phyloP scores from a whole-genome alignment of 805 yeast genomes.

The Candida alai region DNA sequence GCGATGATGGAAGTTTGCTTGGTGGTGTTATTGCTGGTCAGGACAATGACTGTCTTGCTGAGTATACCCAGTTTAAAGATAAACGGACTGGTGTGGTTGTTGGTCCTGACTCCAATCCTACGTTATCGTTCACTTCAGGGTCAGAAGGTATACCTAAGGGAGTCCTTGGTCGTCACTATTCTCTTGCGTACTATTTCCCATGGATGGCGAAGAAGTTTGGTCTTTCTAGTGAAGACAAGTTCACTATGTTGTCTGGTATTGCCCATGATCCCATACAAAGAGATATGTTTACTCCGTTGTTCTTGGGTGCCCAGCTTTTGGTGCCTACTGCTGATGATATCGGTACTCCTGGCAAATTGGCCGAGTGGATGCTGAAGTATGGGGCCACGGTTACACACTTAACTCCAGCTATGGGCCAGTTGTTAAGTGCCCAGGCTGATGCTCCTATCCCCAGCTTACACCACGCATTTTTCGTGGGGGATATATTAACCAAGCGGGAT shows the following conservation, averaged over 20 bases:
- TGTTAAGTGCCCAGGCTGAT: conserved; percentile 91
- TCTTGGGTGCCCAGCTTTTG: conserved; percentile 87
- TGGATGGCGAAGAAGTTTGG: conserved; percentile 94
- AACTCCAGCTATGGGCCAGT: conserved; percentile 99
- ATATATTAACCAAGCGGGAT: conserved; percentile 94
- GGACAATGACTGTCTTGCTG: conserved; percentile 46
- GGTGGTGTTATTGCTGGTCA: conserved; percentile 48
- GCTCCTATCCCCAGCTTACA: conserved; percentile 81
- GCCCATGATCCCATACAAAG: conserved; percentile 99
- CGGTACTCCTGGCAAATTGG: conserved; percentile 96
- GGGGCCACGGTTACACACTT: conserved; percentile 95
- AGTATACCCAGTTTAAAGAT: conserved; percentile 43
- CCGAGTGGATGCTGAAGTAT: conserved; percentile 93
- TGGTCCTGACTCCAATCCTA: conserved; percentile 97
- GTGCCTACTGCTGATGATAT: conserved; percentile 97
- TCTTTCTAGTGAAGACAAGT: conserved; percentile 73
- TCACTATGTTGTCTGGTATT: conserved; percentile 97
- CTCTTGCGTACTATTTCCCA: conserved; percentile 94
- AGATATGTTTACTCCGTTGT: conserved; percentile 97
- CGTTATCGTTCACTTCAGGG: conserved; percentile 94
- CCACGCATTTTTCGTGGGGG: conserved; percentile 98
- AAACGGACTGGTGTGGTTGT: conserved; percentile 82
- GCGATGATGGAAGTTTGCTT: conserved; percentile 65
- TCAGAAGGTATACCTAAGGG: conserved; percentile 99
- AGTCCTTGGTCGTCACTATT: conserved; percentile 95